phyloP scores from a whole-genome alignment of 192 early-diverging fungal species.

The Pilobolus umbonatus region DNA sequence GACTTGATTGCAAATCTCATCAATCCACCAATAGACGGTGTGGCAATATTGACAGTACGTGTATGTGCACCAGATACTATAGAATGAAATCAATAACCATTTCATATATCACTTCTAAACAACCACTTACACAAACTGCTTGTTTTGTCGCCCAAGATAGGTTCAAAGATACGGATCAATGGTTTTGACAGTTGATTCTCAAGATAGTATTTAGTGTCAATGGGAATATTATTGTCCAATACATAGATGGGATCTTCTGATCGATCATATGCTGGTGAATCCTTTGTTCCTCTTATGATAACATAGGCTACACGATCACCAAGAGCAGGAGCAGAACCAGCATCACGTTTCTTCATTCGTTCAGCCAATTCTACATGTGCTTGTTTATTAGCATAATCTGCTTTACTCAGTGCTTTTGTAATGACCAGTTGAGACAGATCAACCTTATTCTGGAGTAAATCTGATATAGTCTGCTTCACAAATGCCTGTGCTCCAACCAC shows the following conservation, averaged over 20 bases:
- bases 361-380: constrained; percentile 95
- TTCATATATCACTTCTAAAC: too few species aligned
- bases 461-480: constrained; percentile 83
- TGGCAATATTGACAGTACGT: constrained; percentile 77
- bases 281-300: constrained; percentile 80
- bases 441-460: constrained; percentile 94
- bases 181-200: constrained; percentile 96
- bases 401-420: constrained; percentile 90
- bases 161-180: constrained; percentile 91
- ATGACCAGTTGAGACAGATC: constrained; percentile 96
- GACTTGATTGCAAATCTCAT: constrained; percentile 93
- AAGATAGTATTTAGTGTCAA: constrained; percentile 95
- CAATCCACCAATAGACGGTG: constrained; percentile 83
- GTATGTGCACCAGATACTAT: constrained; percentile 70
- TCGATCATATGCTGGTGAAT: constrained; percentile 91
- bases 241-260: constrained; percentile 98
- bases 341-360: constrained; percentile 92
- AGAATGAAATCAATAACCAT: constrained; percentile 2
- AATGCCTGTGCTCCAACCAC: constrained; percentile 81
- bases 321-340: constrained; percentile 91
- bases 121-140: constrained; percentile 61
- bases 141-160: constrained; percentile 87
- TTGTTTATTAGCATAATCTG: constrained; percentile 94
- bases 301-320: constrained; percentile 98
- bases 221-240: constrained; percentile 96